These are phyloP conservation scores for Isabelozyma gotoi DNA, from an alignment of 805 yeast species.

Conservation along the genomic window DNA sequence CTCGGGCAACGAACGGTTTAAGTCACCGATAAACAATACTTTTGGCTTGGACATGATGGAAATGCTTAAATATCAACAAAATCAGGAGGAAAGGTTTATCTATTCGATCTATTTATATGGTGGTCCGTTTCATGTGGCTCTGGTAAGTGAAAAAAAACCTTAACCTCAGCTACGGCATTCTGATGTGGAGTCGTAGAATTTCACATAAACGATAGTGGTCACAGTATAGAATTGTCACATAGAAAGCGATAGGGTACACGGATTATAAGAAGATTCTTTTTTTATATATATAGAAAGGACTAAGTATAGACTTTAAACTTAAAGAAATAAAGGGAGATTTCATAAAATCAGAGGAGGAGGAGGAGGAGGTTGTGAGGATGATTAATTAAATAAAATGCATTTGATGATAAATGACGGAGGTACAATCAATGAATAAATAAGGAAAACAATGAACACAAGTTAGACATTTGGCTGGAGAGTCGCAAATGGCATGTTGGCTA, in stretches of 20 bases:
- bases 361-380: not conserved
- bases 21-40: constrained; percentile 51
- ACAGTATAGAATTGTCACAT: too few relatives aligned
- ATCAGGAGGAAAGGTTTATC: not conserved
- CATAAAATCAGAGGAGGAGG: not conserved
- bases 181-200: too few relatives aligned
- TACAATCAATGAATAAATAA: not conserved
- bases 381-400: not conserved
- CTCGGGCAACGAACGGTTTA: constrained; percentile 47
- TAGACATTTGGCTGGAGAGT: too few relatives aligned
- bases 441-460: not conserved
- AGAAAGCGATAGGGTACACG: too few relatives aligned
- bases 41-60: constrained; percentile 23
- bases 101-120: not conserved
- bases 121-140: not conserved
- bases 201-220: too few relatives aligned
- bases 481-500: too few relatives aligned
- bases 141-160: too few relatives aligned
- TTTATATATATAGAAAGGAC: not conserved
- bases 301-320: not conserved
- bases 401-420: not conserved
- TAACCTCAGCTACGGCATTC: too few relatives aligned
- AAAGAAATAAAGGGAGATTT: not conserved
- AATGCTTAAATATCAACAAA: not conserved
- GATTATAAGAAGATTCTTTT: too few relatives aligned